Percentiles rank a stretch among this genome's conserved stretches.
Conservation (phyloP, 2,329 filamentous ascomycete genomes). For the Fusarium redolens region DNA sequence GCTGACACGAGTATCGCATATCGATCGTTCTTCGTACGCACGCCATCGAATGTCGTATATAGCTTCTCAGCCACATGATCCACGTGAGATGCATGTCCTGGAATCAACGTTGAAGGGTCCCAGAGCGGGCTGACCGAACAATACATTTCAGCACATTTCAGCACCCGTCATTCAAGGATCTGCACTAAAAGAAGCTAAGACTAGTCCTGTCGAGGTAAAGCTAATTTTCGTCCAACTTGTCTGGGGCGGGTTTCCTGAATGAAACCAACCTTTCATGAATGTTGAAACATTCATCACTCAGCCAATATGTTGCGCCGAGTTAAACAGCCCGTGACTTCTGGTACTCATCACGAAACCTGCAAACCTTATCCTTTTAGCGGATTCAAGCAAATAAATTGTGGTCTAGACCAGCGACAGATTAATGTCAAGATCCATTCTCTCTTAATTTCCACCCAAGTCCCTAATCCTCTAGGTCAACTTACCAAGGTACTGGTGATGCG, state of each 20-base stretch:
- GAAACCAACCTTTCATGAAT: constrained; percentile 2
- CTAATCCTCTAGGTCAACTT: constrained; percentile 11
- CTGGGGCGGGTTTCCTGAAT: constrained; percentile 11
- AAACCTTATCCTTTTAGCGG: constrained; percentile 3
- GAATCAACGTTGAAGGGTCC: constrained; percentile 12
- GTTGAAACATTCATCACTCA: constrained; percentile 24
- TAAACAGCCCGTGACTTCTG: constrained; percentile 4
- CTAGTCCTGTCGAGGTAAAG: constrained; percentile 33
- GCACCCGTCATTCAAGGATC: constrained; percentile 26
- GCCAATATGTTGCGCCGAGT: neutral
- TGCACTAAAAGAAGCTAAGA: constrained; percentile 23
- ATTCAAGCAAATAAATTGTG: neutral
- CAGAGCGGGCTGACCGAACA: constrained; percentile 7
- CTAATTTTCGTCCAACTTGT: neutral
- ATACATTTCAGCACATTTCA: neutral
- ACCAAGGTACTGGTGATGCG: constrained; percentile 16
- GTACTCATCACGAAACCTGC: constrained; percentile 1
- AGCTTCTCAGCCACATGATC: constrained; percentile 10
- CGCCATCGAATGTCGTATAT: neutral
- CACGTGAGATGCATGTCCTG: constrained; percentile 1
- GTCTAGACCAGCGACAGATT: neutral
- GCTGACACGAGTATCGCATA: neutral
- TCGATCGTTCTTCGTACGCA: neutral
- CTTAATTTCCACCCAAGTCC: neutral
- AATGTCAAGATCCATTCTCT: neutral